A percentile compares a stretch with the other conserved stretches of the same genome.
Conservation (phyloP, 805 yeast genomes). For the Zygoascus flipseniorum region DNA sequence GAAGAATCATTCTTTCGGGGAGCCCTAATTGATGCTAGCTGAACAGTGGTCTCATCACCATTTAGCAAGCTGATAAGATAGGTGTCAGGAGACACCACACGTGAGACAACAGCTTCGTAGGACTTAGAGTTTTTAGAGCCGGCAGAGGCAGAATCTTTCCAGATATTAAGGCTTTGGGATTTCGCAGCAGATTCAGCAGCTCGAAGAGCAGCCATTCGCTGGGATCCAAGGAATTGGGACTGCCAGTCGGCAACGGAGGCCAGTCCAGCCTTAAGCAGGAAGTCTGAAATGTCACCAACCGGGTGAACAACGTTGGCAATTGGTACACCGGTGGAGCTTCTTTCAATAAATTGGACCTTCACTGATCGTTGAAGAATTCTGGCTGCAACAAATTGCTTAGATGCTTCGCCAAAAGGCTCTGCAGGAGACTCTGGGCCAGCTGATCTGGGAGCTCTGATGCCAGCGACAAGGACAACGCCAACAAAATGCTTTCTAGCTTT, state of each 20-base stretch:
- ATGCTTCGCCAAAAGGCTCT: constrained; percentile 59
- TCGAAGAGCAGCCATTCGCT: constrained; percentile 52
- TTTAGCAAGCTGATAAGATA: constrained; percentile 43
- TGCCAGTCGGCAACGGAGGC: constrained; percentile 81
- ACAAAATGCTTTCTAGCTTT: constrained; percentile 40
- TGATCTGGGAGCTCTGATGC: constrained; percentile 64
- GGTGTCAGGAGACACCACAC: constrained; percentile 63
- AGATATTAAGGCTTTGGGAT: constrained; percentile 45
- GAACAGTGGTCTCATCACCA: constrained; percentile 49
- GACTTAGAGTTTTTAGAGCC: constrained; percentile 38
- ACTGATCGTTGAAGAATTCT: constrained; percentile 56
- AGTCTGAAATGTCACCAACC: constrained; percentile 67
- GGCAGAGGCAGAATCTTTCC: constrained; percentile 35
- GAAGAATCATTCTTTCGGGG: constrained; percentile 59
- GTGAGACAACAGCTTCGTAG: constrained; percentile 47
- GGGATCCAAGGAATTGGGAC: constrained; percentile 55
- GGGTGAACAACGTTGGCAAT: constrained; percentile 53
- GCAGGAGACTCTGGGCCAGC: constrained; percentile 33
- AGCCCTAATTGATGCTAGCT: constrained; percentile 65
- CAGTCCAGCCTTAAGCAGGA: constrained; percentile 57
- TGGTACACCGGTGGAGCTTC: constrained; percentile 38
- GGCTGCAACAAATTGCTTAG: constrained; percentile 53
- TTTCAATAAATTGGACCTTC: constrained; percentile 50
- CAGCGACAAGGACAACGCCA: constrained; percentile 60
- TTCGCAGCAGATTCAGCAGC: constrained; percentile 58